Conservation (phyloP, 108 stramenopile genomes). For the Cyclostephanos invisitatus region DNA sequence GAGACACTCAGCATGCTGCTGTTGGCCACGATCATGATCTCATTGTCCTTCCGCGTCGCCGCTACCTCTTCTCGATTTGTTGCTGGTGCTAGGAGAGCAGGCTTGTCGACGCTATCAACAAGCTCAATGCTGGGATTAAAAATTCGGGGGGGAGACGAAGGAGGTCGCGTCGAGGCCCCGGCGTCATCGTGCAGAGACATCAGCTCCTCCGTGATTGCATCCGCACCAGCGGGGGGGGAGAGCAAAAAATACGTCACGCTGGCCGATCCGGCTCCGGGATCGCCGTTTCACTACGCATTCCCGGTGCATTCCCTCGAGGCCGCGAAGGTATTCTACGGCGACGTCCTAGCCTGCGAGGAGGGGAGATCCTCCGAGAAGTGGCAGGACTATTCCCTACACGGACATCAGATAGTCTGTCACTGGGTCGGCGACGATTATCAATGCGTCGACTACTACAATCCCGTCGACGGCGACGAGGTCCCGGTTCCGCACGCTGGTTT, state of each 20-base stretch:
- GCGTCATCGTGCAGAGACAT: slow-evolving; percentile 7
- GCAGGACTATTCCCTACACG: slow-evolving; percentile 95
- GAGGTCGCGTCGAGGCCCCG: neutral
- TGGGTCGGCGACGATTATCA: slow-evolving; percentile 93
- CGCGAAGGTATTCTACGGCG: slow-evolving; percentile 93
- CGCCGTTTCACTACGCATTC: slow-evolving; percentile 95
- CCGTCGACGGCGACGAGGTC: slow-evolving; percentile 98
- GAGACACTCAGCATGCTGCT: neutral
- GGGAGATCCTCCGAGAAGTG: slow-evolving; percentile 90
- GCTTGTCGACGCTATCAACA: neutral
- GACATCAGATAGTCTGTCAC: slow-evolving; percentile 96
- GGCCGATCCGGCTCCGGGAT: slow-evolving; percentile 76
- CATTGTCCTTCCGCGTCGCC: slow-evolving; percentile 11
- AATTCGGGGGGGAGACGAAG: slow-evolving; percentile 6
- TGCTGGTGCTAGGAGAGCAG: neutral
- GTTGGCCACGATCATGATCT: slow-evolving; percentile 4
- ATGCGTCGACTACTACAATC: slow-evolving; percentile 95
- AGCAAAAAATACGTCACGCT: slow-evolving; percentile 58
- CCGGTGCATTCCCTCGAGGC: slow-evolving; percentile 92
- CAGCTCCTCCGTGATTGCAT: slow-evolving; percentile 16
- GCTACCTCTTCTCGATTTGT: slow-evolving; percentile 4
- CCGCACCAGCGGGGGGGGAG: neutral
- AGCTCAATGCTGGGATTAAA: neutral
- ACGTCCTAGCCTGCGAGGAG: slow-evolving; percentile 86
- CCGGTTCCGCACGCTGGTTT: slow-evolving; percentile 97